Percentiles rank a stretch among this genome's conserved stretches.
Evolutionary conservation across 2,329 filamentous ascomycete species (phyloP).

Genomic region (Hypoxylon sp.): DNA sequence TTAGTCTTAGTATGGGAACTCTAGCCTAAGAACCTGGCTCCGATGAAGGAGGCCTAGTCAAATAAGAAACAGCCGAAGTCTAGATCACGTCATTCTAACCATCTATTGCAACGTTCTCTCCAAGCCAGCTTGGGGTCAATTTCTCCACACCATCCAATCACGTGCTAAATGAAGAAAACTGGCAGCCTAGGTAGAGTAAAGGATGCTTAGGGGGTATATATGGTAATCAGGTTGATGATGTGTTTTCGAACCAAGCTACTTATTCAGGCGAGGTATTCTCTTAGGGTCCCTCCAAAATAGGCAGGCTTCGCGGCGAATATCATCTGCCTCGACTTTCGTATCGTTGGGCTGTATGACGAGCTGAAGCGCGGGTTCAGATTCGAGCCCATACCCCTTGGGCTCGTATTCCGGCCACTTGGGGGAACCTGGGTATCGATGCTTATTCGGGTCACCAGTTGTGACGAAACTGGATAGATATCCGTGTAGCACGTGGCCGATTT

Average conservation of each 20-base stretch:
- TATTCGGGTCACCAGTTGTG: constrained; percentile 54
- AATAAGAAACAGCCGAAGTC: constrained; percentile 11
- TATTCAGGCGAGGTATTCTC: constrained; percentile 54
- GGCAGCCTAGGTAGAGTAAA: background rate
- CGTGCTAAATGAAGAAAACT: constrained; percentile 19
- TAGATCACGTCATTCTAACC: constrained; percentile 35
- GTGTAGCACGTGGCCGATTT: constrained; percentile 55
- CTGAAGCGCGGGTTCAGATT: constrained; percentile 48
- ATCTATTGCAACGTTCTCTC: constrained; percentile 28
- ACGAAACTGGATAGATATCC: constrained; percentile 57
- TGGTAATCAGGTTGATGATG: constrained; percentile 8
- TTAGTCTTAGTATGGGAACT: constrained; percentile 2
- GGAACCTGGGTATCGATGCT: constrained; percentile 32
- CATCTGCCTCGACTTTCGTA: constrained; percentile 53
- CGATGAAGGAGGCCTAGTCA: constrained; percentile 10
- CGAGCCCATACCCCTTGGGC: constrained; percentile 45
- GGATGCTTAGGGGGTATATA: constrained; percentile 15
- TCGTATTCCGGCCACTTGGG: constrained; percentile 50
- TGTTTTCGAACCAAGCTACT: constrained; percentile 42
- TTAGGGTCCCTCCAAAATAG: constrained; percentile 55
- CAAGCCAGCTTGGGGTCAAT: constrained; percentile 9
- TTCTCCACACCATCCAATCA: constrained; percentile 29
- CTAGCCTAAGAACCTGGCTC: background rate
- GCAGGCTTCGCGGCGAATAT: constrained; percentile 53
- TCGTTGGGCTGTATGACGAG: constrained; percentile 52